Evolutionary conservation across 1,284 basidiomycete species (phyloP), one percentile per base, ranked within the genome.

Genomic region (Melampsora larici-populina): DNA sequence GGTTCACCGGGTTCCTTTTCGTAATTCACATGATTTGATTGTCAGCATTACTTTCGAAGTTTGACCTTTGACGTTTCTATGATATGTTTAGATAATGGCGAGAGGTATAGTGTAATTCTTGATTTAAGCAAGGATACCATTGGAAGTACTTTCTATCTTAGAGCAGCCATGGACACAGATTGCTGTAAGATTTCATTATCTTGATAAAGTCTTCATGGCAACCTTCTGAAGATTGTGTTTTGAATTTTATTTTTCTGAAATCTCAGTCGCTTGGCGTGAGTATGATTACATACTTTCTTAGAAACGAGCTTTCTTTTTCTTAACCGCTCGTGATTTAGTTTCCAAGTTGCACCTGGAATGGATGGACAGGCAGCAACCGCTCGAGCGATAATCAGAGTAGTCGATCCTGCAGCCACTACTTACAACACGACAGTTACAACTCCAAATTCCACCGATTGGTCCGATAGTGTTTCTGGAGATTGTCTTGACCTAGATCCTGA

Each of bases 131-230:
- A 60, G 43, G 72, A 75, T 43, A 15, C 29, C 4, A 49, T 58
- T 26, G 72, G 72, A 40, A 75, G 72, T 36, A 66, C 63, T 4
- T 66, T 75, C 43, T 75, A 75, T 31, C 72, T 75, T 5, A 36
- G 72, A 75, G 63, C 72, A 43, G 64, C 31, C 18, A 75, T 75
- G 72, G 72, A 75, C 36, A 49, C 64, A 21, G 72, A 75, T 66
- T 75, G 72, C 64, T 75, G 72, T 74, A 74, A 49, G 71, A 26
- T 17, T 13, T 60, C 15, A 46, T 18, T 17, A 17, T 46, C 17
- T 46, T 46, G 40, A 46, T 1, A 46, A 60, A 31, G n/a, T 60
- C 24, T 26, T 60, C 2, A 26, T 1, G n/a, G n/a, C 8, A 31
- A 31, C 9, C 17, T 60, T 60, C 7, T 13, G n/a, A 26, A 24